phyloP scores from a whole-genome alignment of 1,284 basidiomycete species.

The Cryptococcus maquisensis region DNA sequence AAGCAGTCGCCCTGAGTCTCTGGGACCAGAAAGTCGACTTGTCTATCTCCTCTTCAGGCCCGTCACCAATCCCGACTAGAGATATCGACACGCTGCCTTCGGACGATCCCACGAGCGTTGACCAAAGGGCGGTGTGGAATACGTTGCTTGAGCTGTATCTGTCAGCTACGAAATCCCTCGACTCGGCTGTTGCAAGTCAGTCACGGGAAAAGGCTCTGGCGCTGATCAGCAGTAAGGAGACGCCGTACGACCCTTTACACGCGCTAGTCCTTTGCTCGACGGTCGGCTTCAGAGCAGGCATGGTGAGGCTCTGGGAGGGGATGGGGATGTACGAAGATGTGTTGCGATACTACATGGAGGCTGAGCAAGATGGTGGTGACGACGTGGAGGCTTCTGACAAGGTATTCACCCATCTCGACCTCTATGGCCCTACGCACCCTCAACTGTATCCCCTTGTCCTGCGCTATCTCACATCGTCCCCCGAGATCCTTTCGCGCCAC shows the following conservation, averaged over 20 bases:
- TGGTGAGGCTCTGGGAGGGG: slow-evolving; percentile 86
- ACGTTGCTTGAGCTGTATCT: slow-evolving; percentile 93
- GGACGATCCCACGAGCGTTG: slow-evolving; percentile 64
- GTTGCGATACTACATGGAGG: slow-evolving; percentile 83
- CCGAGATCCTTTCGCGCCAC: slow-evolving; percentile 65
- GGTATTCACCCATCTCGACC: slow-evolving; percentile 66
- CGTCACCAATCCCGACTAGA: background rate
- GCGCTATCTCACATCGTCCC: slow-evolving; percentile 77
- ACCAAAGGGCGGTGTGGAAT: slow-evolving; percentile 91
- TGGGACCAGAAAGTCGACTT: slow-evolving; percentile 68
- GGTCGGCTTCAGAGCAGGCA: slow-evolving; percentile 71
- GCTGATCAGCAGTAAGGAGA: slow-evolving; percentile 57
- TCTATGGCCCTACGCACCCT: slow-evolving; percentile 68
- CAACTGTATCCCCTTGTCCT: slow-evolving; percentile 85
- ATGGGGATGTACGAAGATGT: slow-evolving; percentile 96
- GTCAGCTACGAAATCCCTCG: slow-evolving; percentile 44
- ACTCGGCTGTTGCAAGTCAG: slow-evolving; percentile 22
- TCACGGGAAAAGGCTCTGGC: slow-evolving; percentile 59
- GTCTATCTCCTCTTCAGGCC: background rate
- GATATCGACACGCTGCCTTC: slow-evolving; percentile 9
- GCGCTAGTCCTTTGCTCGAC: slow-evolving; percentile 90
- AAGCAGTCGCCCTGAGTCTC: slow-evolving; percentile 72
- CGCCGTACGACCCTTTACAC: slow-evolving; percentile 86
- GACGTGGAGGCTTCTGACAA: slow-evolving; percentile 52
- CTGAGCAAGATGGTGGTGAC: slow-evolving; percentile 47